These are phyloP conservation scores for Fusarium sp. DNA, from an alignment of 2,329 filamentous ascomycete species.

Conservation along the genomic window DNA sequence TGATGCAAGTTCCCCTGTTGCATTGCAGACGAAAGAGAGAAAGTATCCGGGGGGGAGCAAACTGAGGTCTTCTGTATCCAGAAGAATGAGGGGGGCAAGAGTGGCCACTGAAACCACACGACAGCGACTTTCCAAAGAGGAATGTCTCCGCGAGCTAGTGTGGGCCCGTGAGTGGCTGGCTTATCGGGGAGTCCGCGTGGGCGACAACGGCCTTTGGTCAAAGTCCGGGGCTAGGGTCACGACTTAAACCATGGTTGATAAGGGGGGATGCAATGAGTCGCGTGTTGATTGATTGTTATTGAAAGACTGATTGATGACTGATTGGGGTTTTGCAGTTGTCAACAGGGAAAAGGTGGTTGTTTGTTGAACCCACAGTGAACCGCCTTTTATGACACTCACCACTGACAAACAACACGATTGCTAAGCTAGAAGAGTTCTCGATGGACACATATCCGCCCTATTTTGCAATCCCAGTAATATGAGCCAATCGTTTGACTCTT, in stretches of 20 bases:
- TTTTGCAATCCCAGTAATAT: neutral
- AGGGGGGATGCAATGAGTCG: neutral
- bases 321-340: neutral
- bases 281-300: neutral
- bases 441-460: neutral
- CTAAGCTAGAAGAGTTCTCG: neutral
- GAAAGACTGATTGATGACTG: neutral
- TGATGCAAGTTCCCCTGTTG: conserved; percentile 1
- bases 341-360: neutral
- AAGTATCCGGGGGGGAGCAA: conserved; percentile 5
- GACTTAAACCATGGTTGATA: neutral
- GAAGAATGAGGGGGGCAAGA: neutral
- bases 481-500: neutral
- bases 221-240: neutral
- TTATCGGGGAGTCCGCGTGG: conserved; percentile 5
- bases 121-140: conserved; percentile 14
- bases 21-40: conserved; percentile 13
- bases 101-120: neutral
- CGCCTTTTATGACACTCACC: neutral
- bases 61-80: conserved; percentile 23
- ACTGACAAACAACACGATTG: neutral
- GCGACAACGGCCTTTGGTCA: neutral
- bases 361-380: neutral
- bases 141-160: conserved; percentile 34
- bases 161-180: neutral